phyloP scores from a whole-genome alignment of 768 basidiomycete species.

The Cystobasidiopsis lactophilus region DNA sequence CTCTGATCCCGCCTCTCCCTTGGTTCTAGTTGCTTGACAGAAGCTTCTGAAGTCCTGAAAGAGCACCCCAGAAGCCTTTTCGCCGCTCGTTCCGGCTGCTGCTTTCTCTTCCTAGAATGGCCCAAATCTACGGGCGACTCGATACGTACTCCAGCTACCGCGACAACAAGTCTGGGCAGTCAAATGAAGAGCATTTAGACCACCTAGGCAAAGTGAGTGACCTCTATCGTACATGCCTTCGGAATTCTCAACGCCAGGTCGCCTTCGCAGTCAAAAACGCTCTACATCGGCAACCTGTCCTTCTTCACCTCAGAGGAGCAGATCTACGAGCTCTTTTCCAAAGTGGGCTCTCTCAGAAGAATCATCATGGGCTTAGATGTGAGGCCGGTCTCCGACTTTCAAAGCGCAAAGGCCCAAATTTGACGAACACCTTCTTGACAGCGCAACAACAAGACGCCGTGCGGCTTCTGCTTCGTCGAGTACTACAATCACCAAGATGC shows the following conservation, averaged over 20 bases:
- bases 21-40: no score
- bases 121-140: constrained; percentile 59
- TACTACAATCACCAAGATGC: constrained; percentile 91
- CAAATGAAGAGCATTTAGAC: neutral
- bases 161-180: constrained; percentile 38
- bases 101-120: constrained; percentile 23
- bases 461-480: constrained; percentile 88
- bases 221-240: constrained; percentile 31
- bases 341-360: constrained; percentile 65
- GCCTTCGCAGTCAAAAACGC: constrained; percentile 30
- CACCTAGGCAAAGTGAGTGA: constrained; percentile 12
- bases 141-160: constrained; percentile 95
- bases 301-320: constrained; percentile 49
- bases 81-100: no score
- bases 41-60: no score
- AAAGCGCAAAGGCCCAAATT: no score
- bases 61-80: neutral
- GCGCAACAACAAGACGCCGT: constrained; percentile 73
- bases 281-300: constrained; percentile 48
- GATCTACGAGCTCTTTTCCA: constrained; percentile 81
- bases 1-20: no score
- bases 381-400: no score
- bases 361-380: constrained; percentile 45
- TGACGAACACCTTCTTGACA: no score
- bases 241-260: neutral